phyloP scores from a whole-genome alignment of 495 filamentous ascomycete genomes.

The Paragyromitra xinjiangensis region DNA sequence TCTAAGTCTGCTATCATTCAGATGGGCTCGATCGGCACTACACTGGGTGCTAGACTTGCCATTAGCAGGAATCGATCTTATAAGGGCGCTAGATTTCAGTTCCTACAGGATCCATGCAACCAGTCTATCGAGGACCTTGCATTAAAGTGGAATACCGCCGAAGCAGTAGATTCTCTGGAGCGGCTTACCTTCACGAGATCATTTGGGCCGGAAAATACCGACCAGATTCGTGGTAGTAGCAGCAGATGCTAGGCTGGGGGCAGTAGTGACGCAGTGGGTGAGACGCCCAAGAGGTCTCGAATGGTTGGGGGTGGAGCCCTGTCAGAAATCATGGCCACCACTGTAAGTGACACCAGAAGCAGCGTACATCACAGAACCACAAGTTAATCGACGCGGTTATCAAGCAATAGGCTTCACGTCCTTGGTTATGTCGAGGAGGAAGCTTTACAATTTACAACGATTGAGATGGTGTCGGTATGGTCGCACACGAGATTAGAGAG shows the following conservation, averaged over 20 bases:
- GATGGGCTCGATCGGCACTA: constrained; percentile 29
- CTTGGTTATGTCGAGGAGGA: background rate
- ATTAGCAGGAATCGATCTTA: background rate
- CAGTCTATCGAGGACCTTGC: background rate
- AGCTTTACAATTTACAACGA: background rate
- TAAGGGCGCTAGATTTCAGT: background rate
- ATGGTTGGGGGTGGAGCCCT: background rate
- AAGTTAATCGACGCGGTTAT: no score
- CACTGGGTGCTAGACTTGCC: constrained; percentile 2
- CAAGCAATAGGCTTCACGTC: background rate
- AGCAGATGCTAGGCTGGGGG: background rate
- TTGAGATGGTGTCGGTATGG: background rate
- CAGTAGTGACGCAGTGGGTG: background rate
- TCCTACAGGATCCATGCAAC: constrained; percentile 17
- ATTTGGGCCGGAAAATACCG: background rate
- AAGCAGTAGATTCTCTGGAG: background rate
- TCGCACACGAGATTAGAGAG: background rate
- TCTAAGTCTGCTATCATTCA: background rate
- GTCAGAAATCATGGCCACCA: background rate
- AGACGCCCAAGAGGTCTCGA: background rate
- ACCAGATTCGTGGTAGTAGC: background rate
- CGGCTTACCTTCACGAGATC: background rate
- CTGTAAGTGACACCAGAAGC: background rate
- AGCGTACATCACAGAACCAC: no score
- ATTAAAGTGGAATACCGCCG: background rate